phyloP scores from a whole-genome alignment of 2,329 filamentous ascomycete genomes.

The Orbilia blumenaviensis region DNA sequence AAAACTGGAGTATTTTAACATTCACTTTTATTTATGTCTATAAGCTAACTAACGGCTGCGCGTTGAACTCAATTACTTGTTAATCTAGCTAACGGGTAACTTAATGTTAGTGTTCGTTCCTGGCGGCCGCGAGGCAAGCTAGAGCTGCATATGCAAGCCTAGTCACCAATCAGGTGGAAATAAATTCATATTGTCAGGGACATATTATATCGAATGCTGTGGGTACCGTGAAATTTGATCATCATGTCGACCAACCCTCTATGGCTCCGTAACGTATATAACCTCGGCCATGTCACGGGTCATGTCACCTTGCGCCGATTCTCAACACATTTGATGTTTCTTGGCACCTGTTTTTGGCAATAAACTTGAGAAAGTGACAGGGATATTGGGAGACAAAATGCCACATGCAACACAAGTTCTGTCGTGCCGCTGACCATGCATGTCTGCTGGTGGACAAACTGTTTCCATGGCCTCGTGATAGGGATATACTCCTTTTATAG shows the following conservation, averaged over 20 bases:
- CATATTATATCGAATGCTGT: background rate
- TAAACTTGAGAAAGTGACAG: background rate
- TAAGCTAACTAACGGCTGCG: too few species aligned
- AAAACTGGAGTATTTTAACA: too few species aligned
- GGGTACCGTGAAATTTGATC: background rate
- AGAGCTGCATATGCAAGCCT: constrained; percentile 24
- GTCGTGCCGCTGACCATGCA: background rate
- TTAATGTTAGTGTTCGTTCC: background rate
- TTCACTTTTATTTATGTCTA: too few species aligned
- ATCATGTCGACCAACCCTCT: too few species aligned
- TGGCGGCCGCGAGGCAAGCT: constrained; percentile 3
- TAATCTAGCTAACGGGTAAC: background rate
- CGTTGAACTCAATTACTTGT: background rate
- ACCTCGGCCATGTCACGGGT: background rate
- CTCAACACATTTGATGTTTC: background rate
- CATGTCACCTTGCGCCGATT: background rate
- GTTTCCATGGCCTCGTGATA: too few species aligned
- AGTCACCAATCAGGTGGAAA: background rate
- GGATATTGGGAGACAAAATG: constrained; percentile 1
- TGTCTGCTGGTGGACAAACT: too few species aligned
- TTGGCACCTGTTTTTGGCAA: background rate
- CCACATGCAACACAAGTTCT: constrained; percentile 21
- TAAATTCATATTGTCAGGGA: background rate
- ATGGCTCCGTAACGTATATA: background rate
- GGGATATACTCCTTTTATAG: too few species aligned